Base-by-base conservation (phyloP, 2,329 filamentous ascomycete genomes). In the Colletotrichum higginsianum region DNA sequence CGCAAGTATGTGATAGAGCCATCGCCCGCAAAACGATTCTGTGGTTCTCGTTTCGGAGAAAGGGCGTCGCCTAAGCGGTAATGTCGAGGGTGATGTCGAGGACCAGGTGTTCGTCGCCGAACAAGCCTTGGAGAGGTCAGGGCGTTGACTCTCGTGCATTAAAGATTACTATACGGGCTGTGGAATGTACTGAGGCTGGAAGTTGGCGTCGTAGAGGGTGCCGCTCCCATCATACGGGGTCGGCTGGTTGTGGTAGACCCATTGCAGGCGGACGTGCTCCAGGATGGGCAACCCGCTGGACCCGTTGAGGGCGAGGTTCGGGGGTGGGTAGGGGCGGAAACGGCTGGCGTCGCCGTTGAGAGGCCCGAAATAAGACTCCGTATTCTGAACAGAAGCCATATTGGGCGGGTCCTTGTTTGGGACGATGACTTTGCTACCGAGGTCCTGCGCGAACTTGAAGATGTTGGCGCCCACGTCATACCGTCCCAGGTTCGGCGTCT, bases 151-250 rank as follows among this genome's bases (percentile, higher is more conserved):
- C 35, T 38, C 35, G 11, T 11, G 9, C 35, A 38, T 38, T 38
- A 8, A 47, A 35, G 6, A 21, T 5, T 42, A 9, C 52, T 55
- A 21, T 7, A 53, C 30, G 7, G 61, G 49, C 18, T 82, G 82
- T 2, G 74, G 71, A 40, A 78, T 80, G 76, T 86, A 86, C 21
- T 82, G 74, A 3, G 85, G 85, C 46, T 78, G 66, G 56, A 80
- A 76, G 58, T 80, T 81, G 0, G 83, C 85, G 74, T 87, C 85
- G 58, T 79, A 84, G 1, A 85, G 78, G 12, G 75, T 79, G 1
- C 85, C 84, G 50, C 79, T 84, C 0, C 84, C 85, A 75, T 86
- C 83, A 71, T 87, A 87, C 0, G 85, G 85, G 0, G 82, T 85
- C 30, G 79, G 69, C 4, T 76, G 75, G 1, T 73, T 73, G 5